A percentile compares a stretch with the other conserved stretches of the same genome.
Evolutionary conservation across 768 basidiomycete genomes (phyloP).

Genomic region (Amylocystis lapponica): DNA sequence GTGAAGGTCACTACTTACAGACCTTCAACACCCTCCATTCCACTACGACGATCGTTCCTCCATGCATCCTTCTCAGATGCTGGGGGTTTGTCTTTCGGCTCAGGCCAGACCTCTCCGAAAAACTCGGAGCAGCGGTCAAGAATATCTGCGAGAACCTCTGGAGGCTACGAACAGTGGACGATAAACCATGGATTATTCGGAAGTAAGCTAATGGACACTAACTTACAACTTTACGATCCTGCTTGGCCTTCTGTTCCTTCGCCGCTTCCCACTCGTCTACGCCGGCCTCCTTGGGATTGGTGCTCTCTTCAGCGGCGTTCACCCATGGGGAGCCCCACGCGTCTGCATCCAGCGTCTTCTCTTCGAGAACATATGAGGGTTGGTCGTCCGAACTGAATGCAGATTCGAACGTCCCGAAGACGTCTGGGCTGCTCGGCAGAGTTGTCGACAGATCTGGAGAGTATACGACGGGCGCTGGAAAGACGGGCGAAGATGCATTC

Average conservation of each 20-base stretch:
- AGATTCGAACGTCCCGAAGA: constrained; percentile 57
- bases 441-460: not conserved
- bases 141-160: constrained; percentile 56
- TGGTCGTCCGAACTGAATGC: constrained; percentile 28
- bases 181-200: too few relatives aligned
- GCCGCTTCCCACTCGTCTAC: constrained; percentile 69
- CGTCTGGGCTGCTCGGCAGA: not conserved
- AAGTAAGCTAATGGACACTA: too few relatives aligned
- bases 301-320: constrained; percentile 2
- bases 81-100: constrained; percentile 4
- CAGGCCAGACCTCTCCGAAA: constrained; percentile 48
- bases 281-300: constrained; percentile 20
- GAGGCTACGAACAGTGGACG: too few relatives aligned
- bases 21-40: constrained; percentile 45
- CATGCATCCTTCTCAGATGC: constrained; percentile 19
- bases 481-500: not conserved
- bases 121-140: constrained; percentile 49
- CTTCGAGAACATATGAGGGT: constrained; percentile 34
- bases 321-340: constrained; percentile 29
- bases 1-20: constrained; percentile 46
- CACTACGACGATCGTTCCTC: constrained; percentile 33
- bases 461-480: not conserved
- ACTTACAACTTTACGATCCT: constrained; percentile 64
- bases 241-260: constrained; percentile 47
- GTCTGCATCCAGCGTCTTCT: constrained; percentile 14